A percentile compares a stretch with the other conserved stretches of the same genome.
Evolutionary conservation across 2,329 filamentous ascomycete species (phyloP).

Genomic region (Hypoxylon sp.): DNA sequence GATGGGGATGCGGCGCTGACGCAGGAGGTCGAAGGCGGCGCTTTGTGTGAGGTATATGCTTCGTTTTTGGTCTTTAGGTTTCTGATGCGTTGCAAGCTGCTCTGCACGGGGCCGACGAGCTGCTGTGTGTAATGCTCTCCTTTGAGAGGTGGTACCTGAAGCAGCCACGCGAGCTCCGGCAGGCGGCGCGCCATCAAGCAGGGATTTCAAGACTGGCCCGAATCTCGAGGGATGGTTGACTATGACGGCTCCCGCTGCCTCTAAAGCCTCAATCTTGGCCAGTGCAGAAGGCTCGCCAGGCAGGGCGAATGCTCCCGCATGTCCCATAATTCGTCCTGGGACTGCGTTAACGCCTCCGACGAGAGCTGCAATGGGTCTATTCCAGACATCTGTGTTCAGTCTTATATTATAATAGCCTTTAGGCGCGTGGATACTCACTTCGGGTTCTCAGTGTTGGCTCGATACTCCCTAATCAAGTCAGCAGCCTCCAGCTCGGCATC

Average conservation of each 20-base stretch:
- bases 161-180: constrained; percentile 18
- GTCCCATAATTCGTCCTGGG: constrained; percentile 78
- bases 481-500: constrained; percentile 77
- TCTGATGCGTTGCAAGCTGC: constrained; percentile 15
- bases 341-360: constrained; percentile 76
- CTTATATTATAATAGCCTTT: not conserved
- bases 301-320: constrained; percentile 79
- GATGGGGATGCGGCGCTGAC: constrained; percentile 61
- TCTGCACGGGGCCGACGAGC: constrained; percentile 48
- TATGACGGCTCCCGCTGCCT: constrained; percentile 74
- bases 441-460: constrained; percentile 65
- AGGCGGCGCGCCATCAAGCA: constrained; percentile 59
- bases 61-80: constrained; percentile 56
- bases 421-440: constrained; percentile 63
- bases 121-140: constrained; percentile 65
- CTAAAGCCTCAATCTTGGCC: constrained; percentile 76
- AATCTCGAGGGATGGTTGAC: constrained; percentile 83
- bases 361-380: constrained; percentile 77
- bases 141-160: constrained; percentile 54
- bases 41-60: constrained; percentile 67
- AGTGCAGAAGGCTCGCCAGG: constrained; percentile 73
- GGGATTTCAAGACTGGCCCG: constrained; percentile 73
- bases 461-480: constrained; percentile 78
- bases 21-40: constrained; percentile 68
- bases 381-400: constrained; percentile 11